phyloP scores from a whole-genome alignment of 2,329 filamentous ascomycete genomes.

The Sclerotinia nivalis region DNA sequence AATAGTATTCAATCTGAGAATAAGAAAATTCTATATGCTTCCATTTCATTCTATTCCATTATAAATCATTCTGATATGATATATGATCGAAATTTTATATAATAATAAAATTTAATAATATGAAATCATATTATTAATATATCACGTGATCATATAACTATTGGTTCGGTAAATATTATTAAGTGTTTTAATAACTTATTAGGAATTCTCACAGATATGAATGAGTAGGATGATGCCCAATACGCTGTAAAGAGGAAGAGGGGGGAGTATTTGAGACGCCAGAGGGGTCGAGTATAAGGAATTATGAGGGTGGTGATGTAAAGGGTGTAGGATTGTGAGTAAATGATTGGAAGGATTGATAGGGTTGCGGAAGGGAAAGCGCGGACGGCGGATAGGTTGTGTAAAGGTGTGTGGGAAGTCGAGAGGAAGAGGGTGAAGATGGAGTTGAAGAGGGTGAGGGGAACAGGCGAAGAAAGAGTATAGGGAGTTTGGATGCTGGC shows the following conservation, averaged over 20 bases:
- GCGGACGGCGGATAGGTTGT: slow-evolving; percentile 44
- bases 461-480: slow-evolving; percentile 40
- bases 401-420: slow-evolving; percentile 41
- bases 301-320: slow-evolving; percentile 52
- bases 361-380: slow-evolving; percentile 49
- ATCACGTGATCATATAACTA: too few relatives aligned
- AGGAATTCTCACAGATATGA: too few relatives aligned
- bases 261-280: slow-evolving; percentile 27
- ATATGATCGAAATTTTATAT: too few relatives aligned
- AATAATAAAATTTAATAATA: too few relatives aligned
- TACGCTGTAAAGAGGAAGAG: slow-evolving; percentile 47
- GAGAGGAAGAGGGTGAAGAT: slow-evolving; percentile 51
- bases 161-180: too few relatives aligned
- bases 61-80: too few relatives aligned
- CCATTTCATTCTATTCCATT: too few relatives aligned
- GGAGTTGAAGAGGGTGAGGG: slow-evolving; percentile 48
- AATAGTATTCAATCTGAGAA: too few relatives aligned
- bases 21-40: too few relatives aligned
- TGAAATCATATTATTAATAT: too few relatives aligned
- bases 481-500: slow-evolving; percentile 42
- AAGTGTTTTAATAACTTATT: too few relatives aligned
- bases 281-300: slow-evolving; percentile 35
- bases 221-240: slow-evolving; percentile 51
- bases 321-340: slow-evolving; percentile 49
- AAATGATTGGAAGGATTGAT: slow-evolving; percentile 49